phyloP scores from a whole-genome alignment of 176 grass and related monocot genomes.

The Hordeum vulgare region MorexV3_pseudomolecules_assembly NC_058519.1:3223865-3224364 shows the following conservation, averaged over 20 bases:
- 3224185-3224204: too few relatives aligned
- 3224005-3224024: fast-evolving
- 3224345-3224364: too few relatives aligned
- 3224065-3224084: neutral
- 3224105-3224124: neutral
- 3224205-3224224: too few relatives aligned
- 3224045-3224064: neutral
- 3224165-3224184: too few relatives aligned
- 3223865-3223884: neutral
- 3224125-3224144: neutral
- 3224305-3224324: too few relatives aligned
- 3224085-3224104: fast-evolving
- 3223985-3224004: neutral
- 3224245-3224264: too few relatives aligned
- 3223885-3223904: neutral
- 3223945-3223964: too few relatives aligned
- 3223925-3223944: neutral
- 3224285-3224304: too few relatives aligned
- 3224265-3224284: too few relatives aligned
- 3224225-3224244: too few relatives aligned
- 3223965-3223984: neutral
- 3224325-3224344: too few relatives aligned
- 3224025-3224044: neutral
- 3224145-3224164: too few relatives aligned
- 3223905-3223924: neutral